A percentile compares a stretch with the other conserved stretches of the same genome.
Evolutionary conservation across 768 basidiomycete species (phyloP).

Genomic region (Pulveroboletus sp.): DNA sequence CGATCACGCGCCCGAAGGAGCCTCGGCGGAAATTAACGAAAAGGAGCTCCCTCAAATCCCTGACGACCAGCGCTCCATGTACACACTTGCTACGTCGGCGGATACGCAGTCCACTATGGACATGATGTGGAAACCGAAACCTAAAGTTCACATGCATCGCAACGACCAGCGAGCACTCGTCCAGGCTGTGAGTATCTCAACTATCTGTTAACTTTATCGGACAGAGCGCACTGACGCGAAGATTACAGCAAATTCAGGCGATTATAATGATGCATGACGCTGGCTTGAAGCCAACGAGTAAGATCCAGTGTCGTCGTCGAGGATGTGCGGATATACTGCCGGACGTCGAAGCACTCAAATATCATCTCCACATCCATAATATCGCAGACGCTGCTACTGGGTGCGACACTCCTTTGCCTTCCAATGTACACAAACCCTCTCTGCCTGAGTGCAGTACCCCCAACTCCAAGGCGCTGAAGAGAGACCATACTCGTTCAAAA

Average conservation of each 20-base stretch:
- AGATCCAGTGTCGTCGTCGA: slow-evolving; percentile 41
- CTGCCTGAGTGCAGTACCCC: not conserved
- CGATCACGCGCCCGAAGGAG: not conserved
- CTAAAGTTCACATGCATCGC: slow-evolving; percentile 33
- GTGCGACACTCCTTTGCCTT: not conserved
- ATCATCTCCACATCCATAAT: slow-evolving; percentile 55
- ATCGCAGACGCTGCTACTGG: slow-evolving; percentile 33
- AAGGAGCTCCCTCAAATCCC: slow-evolving; percentile 18
- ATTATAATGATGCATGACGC: slow-evolving; percentile 24
- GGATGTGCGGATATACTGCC: slow-evolving; percentile 44
- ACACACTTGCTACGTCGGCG: slow-evolving; percentile 15
- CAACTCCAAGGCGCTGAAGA: slow-evolving; percentile 1
- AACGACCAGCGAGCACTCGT: slow-evolving; percentile 36
- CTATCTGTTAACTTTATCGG: not conserved
- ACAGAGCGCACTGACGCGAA: not conserved
- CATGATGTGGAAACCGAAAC: slow-evolving; percentile 31
- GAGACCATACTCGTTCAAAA: slow-evolving; percentile 19
- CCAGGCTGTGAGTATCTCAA: slow-evolving; percentile 36
- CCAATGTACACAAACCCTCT: not conserved
- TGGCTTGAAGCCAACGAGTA: slow-evolving; percentile 28
- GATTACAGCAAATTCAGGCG: slow-evolving; percentile 23
- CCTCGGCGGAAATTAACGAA: slow-evolving; percentile 4
- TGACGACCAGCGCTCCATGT: slow-evolving; percentile 27
- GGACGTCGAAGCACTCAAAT: slow-evolving; percentile 43
- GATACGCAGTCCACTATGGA: slow-evolving; percentile 22